A percentile compares a stretch with the other conserved stretches of the same genome.
These are phyloP conservation scores for Amborella trichopoda DNA, from an alignment of 164 flowering plant species.

Conservation along the genomic window DNA sequence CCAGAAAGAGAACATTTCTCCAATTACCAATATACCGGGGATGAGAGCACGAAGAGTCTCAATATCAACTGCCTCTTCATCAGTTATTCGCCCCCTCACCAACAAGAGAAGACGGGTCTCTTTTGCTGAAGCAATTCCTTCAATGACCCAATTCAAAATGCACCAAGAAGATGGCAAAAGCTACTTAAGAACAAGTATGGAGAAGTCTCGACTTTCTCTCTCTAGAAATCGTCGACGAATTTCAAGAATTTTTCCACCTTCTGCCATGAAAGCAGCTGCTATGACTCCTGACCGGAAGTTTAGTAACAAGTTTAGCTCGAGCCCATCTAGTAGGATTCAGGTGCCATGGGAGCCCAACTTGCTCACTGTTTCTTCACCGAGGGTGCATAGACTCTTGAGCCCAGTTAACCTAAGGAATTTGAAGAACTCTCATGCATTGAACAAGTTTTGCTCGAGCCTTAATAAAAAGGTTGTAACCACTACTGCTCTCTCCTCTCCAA, in stretches of 20 bases:
- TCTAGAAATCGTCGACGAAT: slow-evolving; percentile 38
- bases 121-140: slow-evolving; percentile 49
- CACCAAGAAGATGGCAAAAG: too few relatives aligned
- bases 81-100: too few relatives aligned
- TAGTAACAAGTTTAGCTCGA: slow-evolving; percentile 29
- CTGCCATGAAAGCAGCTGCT: slow-evolving; percentile 10
- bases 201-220: slow-evolving; percentile 30
- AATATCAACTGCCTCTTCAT: too few relatives aligned
- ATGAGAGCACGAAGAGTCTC: slow-evolving; percentile 50
- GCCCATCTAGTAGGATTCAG: slow-evolving; percentile 41
- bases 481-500: too few relatives aligned
- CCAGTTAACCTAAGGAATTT: slow-evolving; percentile 43
- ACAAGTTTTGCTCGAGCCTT: slow-evolving; percentile 5
- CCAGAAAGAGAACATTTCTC: slow-evolving; percentile 40
- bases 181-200: too few relatives aligned
- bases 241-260: slow-evolving; percentile 48
- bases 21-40: slow-evolving; percentile 12
- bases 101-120: too few relatives aligned
- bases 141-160: slow-evolving; percentile 24
- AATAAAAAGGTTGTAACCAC: slow-evolving; percentile 1
- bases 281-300: slow-evolving; percentile 31
- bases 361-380: slow-evolving; percentile 55
- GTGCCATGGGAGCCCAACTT: slow-evolving; percentile 49
- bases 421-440: slow-evolving; percentile 16
- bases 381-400: slow-evolving; percentile 61